These are phyloP conservation scores for Darksidea phi DNA, from an alignment of 495 filamentous ascomycete species.

Conservation along the genomic window DNA sequence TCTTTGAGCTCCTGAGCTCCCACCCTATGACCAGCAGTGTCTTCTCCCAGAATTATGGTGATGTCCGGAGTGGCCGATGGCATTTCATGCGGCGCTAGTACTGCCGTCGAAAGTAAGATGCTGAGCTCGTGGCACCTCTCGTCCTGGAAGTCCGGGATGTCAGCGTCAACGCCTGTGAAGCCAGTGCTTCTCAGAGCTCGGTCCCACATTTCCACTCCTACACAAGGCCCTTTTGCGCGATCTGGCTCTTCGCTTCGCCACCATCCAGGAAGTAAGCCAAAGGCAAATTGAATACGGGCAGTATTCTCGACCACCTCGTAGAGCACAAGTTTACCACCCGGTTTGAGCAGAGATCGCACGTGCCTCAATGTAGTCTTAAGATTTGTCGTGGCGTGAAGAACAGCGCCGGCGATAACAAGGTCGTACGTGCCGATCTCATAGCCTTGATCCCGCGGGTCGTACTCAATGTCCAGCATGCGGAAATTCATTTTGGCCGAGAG, in stretches of 20 bases:
- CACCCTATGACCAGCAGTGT: too few species aligned
- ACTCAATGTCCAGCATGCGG: conserved; percentile 2
- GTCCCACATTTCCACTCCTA: background rate
- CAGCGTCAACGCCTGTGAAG: background rate
- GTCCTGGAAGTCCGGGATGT: background rate
- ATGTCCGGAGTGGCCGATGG: too few species aligned
- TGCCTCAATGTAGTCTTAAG: background rate
- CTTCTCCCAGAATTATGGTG: too few species aligned
- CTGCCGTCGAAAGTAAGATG: background rate
- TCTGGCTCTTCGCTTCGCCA: background rate
- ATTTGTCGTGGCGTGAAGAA: conserved; percentile 4
- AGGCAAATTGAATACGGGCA: background rate
- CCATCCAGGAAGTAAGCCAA: conserved; percentile 10
- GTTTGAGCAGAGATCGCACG: background rate
- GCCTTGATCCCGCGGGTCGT: conserved; percentile 10
- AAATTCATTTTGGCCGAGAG: background rate
- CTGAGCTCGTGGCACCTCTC: background rate
- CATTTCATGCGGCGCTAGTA: conserved; percentile 13
- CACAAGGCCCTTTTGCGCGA: background rate
- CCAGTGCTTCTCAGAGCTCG: background rate
- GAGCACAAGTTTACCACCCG: background rate
- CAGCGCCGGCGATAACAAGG: conserved; percentile 2
- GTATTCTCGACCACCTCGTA: conserved; percentile 1
- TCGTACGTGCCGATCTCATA: conserved; percentile 3
- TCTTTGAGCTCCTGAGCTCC: too few species aligned